Percentiles rank a stretch among this genome's conserved stretches.
Evolutionary conservation across 2,329 filamentous ascomycete genomes (phyloP).

Genomic region (Fusarium sp.): DNA sequence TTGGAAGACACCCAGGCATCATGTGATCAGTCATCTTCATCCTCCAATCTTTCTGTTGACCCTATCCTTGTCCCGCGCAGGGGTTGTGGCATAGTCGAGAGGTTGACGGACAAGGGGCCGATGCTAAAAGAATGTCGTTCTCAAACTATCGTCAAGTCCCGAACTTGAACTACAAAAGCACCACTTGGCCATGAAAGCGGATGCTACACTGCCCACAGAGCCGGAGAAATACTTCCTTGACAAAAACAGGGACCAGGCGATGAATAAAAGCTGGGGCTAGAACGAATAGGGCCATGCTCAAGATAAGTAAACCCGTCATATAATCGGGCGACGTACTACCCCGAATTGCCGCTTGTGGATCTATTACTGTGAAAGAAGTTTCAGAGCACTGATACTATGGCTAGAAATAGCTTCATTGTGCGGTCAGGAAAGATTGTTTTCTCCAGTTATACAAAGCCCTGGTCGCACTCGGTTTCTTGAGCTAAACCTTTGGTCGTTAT

Average conservation of each 20-base stretch:
- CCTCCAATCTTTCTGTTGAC: neutral
- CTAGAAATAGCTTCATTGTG: constrained; percentile 4
- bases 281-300: neutral
- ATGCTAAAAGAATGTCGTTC: neutral
- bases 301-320: constrained; percentile 7
- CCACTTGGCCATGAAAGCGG: neutral
- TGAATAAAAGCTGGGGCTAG: neutral
- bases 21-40: constrained; percentile 9
- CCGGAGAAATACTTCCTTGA: neutral
- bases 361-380: neutral
- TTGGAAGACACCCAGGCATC: constrained; percentile 1
- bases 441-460: neutral
- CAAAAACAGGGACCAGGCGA: neutral
- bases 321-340: constrained; percentile 10
- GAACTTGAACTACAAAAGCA: constrained; percentile 14
- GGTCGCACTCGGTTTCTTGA: neutral
- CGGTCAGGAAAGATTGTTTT: neutral
- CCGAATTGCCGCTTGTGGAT: neutral
- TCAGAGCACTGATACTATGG: neutral
- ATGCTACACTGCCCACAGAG: neutral
- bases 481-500: neutral
- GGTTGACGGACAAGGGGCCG: neutral
- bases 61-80: constrained; percentile 5
- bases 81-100: neutral
- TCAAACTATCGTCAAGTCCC: constrained; percentile 6